phyloP scores from a whole-genome alignment of 2,329 filamentous ascomycete genomes.

The Talaromyces albobiverticillius region DNA sequence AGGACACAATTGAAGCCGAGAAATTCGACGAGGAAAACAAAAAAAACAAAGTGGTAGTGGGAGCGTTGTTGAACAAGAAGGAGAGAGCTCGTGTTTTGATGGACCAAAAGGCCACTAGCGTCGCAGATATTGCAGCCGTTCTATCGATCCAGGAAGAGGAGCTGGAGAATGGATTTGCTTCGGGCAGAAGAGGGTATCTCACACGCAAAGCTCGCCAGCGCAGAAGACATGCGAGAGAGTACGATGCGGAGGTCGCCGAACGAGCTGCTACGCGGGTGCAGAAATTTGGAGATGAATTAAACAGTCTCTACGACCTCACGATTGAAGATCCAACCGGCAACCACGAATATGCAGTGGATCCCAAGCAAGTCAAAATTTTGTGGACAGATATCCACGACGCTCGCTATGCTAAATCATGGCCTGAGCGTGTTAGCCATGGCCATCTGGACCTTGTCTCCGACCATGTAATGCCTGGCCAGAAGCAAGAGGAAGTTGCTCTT shows the following conservation, averaged over 20 bases:
- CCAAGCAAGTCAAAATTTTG: conserved; percentile 40
- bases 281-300: conserved; percentile 22
- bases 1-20: conserved; percentile 37
- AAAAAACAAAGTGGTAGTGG: conserved; percentile 42
- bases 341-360: conserved; percentile 23
- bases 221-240: conserved; percentile 26
- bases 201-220: conserved; percentile 30
- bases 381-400: conserved; percentile 48
- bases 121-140: conserved; percentile 60
- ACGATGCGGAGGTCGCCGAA: conserved; percentile 23
- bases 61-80: conserved; percentile 46
- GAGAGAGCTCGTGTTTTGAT: conserved; percentile 54
- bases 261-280: conserved; percentile 20
- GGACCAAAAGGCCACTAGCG: conserved; percentile 63
- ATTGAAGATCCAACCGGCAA: conserved; percentile 7
- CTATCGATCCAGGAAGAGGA: conserved; percentile 48
- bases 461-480: conserved; percentile 35
- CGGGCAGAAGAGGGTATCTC: conserved; percentile 29
- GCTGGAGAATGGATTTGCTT: conserved; percentile 28
- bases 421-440: conserved; percentile 42
- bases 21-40: conserved; percentile 39
- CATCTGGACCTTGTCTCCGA: conserved; percentile 35
- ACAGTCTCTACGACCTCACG: conserved; percentile 18
- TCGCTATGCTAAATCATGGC: conserved; percentile 41
- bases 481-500: conserved; percentile 18